These are phyloP conservation scores for Cladosporium cucumerinum DNA, from an alignment of 2,329 filamentous ascomycete genomes.

Conservation along the genomic window DNA sequence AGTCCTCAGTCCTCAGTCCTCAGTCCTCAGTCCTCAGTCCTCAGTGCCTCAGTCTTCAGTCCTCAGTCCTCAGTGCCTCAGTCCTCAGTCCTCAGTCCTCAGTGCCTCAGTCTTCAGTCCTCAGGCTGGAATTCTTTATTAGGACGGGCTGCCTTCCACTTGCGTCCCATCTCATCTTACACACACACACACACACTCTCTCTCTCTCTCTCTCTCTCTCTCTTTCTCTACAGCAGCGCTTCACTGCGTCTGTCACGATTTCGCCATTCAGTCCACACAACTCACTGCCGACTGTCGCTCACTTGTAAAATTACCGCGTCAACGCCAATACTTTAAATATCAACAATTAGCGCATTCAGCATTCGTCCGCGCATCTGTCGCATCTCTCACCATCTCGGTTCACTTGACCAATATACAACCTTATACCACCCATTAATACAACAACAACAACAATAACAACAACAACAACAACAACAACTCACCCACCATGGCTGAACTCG, in stretches of 20 bases:
- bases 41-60: too few relatives aligned
- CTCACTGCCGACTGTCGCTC: neutral
- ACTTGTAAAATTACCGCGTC: neutral
- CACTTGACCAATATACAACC: neutral
- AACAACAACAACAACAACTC: neutral
- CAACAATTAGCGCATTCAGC: neutral
- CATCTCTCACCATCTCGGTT: neutral
- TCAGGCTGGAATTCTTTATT: slow-evolving; percentile 7
- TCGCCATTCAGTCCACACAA: neutral
- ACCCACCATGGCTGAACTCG: slow-evolving; percentile 53
- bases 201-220: too few relatives aligned
- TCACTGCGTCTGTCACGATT: slow-evolving; percentile 27
- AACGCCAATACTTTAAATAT: neutral
- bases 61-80: neutral
- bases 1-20: neutral
- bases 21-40: too few relatives aligned
- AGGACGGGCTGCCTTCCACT: neutral
- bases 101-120: neutral
- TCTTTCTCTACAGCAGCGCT: slow-evolving; percentile 28
- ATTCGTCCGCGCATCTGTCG: slow-evolving; percentile 1
- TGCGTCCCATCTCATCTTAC: neutral
- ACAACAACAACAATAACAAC: neutral
- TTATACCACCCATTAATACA: neutral
- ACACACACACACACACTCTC: slow-evolving; percentile 15
- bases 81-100: neutral